phyloP scores from a whole-genome alignment of 2,329 filamentous ascomycete genomes.

The Cercospora citrullina region DNA sequence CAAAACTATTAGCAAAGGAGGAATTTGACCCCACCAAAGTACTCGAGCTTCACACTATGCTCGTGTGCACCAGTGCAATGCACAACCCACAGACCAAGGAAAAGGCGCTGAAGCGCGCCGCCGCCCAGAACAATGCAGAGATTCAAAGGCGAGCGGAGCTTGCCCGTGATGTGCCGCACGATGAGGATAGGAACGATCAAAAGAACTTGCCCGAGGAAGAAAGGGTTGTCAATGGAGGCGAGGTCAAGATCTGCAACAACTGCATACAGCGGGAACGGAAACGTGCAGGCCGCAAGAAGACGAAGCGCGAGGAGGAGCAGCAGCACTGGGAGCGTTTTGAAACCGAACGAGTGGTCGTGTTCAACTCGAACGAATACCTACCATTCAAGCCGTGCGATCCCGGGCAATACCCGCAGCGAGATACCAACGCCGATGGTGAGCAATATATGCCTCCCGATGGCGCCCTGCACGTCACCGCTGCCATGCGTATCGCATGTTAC shows the following conservation, averaged over 20 bases:
- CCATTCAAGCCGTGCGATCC: constrained; percentile 68
- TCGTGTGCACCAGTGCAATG: constrained; percentile 94
- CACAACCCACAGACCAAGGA: constrained; percentile 65
- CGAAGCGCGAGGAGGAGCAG: constrained; percentile 90
- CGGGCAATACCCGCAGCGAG: constrained; percentile 34
- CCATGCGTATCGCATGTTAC: constrained; percentile 96
- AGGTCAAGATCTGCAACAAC: constrained; percentile 86
- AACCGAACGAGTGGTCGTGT: constrained; percentile 78
- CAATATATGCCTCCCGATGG: constrained; percentile 49
- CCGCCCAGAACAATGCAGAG: constrained; percentile 45
- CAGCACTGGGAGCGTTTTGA: constrained; percentile 82
- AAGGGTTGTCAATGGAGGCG: constrained; percentile 82
- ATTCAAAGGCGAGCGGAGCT: constrained; percentile 47
- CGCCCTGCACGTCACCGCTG: constrained; percentile 76
- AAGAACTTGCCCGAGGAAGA: constrained; percentile 61
- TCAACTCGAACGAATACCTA: constrained; percentile 85
- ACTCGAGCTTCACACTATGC: constrained; percentile 73
- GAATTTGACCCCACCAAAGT: constrained; percentile 69
- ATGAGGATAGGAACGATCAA: constrained; percentile 48
- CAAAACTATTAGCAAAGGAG: constrained; percentile 80
- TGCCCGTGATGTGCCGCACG: constrained; percentile 31
- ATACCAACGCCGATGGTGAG: constrained; percentile 28
- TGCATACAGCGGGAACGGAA: constrained; percentile 92
- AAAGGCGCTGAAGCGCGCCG: constrained; percentile 66
- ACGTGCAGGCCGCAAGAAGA: constrained; percentile 86